Percentiles rank a stretch among this genome's conserved stretches.
phyloP scores from a whole-genome alignment of 192 early-diverging fungal genomes.

The Backusella tuberculispora region DNA sequence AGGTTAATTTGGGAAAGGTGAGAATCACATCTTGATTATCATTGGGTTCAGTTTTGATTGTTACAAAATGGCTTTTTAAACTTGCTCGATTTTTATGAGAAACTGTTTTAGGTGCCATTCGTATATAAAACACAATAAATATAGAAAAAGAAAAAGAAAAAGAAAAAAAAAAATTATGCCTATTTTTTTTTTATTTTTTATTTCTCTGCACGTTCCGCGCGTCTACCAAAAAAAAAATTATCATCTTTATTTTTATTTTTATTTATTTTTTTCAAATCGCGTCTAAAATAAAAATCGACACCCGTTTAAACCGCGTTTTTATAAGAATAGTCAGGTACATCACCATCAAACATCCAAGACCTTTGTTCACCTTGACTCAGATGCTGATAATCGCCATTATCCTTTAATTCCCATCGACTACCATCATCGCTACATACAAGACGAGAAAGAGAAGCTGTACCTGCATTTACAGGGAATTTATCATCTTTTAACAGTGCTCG shows the following conservation, averaged over 20 bases:
- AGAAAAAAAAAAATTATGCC: background rate
- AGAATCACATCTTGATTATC: background rate
- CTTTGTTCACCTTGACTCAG: slow-evolving; percentile 27
- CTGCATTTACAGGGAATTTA: slow-evolving; percentile 7
- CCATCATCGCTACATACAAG: slow-evolving; percentile 27
- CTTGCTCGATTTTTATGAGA: background rate
- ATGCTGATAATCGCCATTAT: slow-evolving; percentile 24
- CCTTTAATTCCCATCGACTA: slow-evolving; percentile 22
- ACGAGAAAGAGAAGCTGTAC: slow-evolving; percentile 28
- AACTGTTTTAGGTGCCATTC: background rate
- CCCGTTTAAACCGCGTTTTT: background rate
- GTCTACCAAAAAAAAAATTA: background rate
- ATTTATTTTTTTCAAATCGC: background rate
- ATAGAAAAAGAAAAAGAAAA: background rate
- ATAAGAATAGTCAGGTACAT: slow-evolving; percentile 32
- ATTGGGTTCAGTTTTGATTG: background rate
- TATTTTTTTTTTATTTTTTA: no score
- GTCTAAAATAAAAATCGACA: background rate
- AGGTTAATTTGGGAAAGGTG: background rate
- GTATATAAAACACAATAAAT: background rate
- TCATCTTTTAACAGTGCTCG: slow-evolving; percentile 33
- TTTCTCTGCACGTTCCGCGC: background rate
- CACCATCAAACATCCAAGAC: slow-evolving; percentile 36
- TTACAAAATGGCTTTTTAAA: background rate
- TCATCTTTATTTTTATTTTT: background rate